These are phyloP conservation scores for Terana coerulea DNA, from an alignment of 768 basidiomycete genomes.

Conservation along the genomic window DNA sequence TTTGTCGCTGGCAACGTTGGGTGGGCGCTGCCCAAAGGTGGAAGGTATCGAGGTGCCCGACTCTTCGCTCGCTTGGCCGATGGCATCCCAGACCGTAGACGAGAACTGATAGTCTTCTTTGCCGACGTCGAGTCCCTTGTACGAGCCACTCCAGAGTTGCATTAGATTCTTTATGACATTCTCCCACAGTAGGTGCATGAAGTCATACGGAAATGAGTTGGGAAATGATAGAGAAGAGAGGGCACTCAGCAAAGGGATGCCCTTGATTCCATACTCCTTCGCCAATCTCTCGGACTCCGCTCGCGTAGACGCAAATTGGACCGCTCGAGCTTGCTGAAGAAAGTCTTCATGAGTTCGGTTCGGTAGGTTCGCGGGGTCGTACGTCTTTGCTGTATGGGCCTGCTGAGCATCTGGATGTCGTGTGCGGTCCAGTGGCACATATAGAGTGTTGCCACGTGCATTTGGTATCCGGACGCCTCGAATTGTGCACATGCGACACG, in stretches of 20 bases:
- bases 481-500: constrained; percentile 26
- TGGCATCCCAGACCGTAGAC: constrained; percentile 34
- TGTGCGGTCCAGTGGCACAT: constrained; percentile 16
- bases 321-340: constrained; percentile 9
- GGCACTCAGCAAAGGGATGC: constrained; percentile 26
- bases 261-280: constrained; percentile 20
- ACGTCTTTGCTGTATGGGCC: background rate
- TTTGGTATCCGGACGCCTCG: constrained; percentile 13
- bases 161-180: constrained; percentile 41
- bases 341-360: constrained; percentile 16
- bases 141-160: constrained; percentile 35
- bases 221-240: constrained; percentile 36
- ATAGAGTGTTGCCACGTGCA: background rate
- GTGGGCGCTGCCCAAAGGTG: constrained; percentile 34
- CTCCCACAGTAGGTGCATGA: constrained; percentile 47
- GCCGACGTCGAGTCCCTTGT: constrained; percentile 34
- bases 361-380: constrained; percentile 15
- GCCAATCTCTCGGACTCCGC: constrained; percentile 11
- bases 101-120: constrained; percentile 27
- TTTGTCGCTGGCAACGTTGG: constrained; percentile 27
- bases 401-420: constrained; percentile 6
- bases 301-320: constrained; percentile 8
- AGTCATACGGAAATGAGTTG: constrained; percentile 41
- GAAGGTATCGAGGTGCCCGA: constrained; percentile 36
- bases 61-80: constrained; percentile 30